Percentiles rank a stretch among this genome's conserved stretches.
Conservation (phyloP, 345 rosid species). For the Bretschneidera sinensis region DNA sequence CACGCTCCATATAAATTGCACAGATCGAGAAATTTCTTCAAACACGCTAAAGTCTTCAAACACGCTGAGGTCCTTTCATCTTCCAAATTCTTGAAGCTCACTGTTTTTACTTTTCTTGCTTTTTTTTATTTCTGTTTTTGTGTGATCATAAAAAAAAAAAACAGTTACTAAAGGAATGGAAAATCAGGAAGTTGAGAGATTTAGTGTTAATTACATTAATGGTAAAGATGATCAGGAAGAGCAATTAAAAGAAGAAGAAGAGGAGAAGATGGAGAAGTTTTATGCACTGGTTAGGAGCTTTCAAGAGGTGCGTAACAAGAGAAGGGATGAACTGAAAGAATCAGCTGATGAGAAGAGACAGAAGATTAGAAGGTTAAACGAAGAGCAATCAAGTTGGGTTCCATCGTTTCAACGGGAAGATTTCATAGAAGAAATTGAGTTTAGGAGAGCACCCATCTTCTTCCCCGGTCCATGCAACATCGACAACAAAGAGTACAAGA, state of each 20-base stretch:
- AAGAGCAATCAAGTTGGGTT: conserved; percentile 21
- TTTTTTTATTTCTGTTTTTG: too few species aligned
- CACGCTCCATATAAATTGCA: too few species aligned
- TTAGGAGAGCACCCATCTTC: conserved; percentile 8
- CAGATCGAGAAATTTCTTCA: too few species aligned
- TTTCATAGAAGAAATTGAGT: conserved; percentile 22
- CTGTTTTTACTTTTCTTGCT: too few species aligned
- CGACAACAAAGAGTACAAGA: not conserved
- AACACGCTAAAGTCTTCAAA: too few species aligned
- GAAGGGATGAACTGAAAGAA: conserved; percentile 10
- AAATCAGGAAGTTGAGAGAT: not conserved
- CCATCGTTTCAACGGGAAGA: conserved; percentile 32
- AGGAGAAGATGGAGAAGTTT: conserved; percentile 19
- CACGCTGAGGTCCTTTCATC: too few species aligned
- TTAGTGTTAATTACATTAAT: too few species aligned
- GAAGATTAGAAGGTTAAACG: conserved; percentile 1
- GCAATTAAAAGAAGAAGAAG: not conserved
- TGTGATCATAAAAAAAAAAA: not conserved
- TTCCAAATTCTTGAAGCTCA: too few species aligned
- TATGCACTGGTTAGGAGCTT: conserved; percentile 22
- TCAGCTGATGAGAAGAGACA: conserved; percentile 4
- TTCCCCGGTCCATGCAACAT: conserved; percentile 14
- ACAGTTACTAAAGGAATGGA: too few species aligned
- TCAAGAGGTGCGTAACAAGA: conserved; percentile 23
- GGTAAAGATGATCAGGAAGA: not conserved